Conservation (phyloP, 139 green algal species). For the Desmodesmus armatus region DNA sequence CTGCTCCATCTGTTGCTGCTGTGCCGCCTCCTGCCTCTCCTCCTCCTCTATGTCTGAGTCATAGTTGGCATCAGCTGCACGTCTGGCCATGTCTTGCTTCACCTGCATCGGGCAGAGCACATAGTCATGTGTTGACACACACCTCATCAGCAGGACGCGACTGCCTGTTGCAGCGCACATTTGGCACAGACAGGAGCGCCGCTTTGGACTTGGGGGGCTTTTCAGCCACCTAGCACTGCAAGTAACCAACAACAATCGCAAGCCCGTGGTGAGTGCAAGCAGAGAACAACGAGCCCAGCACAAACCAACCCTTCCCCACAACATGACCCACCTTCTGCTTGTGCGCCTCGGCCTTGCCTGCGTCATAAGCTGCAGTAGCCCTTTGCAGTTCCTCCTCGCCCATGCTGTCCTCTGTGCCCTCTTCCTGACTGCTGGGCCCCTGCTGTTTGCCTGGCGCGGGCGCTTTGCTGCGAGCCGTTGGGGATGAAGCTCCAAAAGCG, state of each 20-base stretch:
- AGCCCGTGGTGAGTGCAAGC: constrained; percentile 47
- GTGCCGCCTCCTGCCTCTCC: neutral
- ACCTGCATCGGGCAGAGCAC: neutral
- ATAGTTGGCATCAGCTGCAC: constrained; percentile 22
- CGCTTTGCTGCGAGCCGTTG: no score
- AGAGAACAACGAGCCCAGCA: no score
- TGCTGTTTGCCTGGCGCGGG: no score
- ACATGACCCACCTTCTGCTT: no score
- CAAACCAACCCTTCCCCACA: no score
- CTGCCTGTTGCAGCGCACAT: neutral
- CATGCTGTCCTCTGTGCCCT: no score
- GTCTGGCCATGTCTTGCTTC: constrained; percentile 31
- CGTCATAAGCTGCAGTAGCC: no score
- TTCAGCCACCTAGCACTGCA: neutral
- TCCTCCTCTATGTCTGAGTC: constrained; percentile 37
- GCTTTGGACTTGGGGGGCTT: neutral
- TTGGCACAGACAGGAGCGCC: neutral
- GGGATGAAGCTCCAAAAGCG: no score
- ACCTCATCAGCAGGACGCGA: constrained; percentile 1
- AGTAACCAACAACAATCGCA: neutral
- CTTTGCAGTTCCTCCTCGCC: no score
- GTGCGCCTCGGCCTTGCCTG: no score
- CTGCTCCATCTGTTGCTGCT: constrained; percentile 7
- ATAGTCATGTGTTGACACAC: neutral
- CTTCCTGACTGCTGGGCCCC: no score